These are phyloP conservation scores for Prillingera fragicola DNA, from an alignment of 1,284 basidiomycete genomes.

Conservation along the genomic window DNA sequence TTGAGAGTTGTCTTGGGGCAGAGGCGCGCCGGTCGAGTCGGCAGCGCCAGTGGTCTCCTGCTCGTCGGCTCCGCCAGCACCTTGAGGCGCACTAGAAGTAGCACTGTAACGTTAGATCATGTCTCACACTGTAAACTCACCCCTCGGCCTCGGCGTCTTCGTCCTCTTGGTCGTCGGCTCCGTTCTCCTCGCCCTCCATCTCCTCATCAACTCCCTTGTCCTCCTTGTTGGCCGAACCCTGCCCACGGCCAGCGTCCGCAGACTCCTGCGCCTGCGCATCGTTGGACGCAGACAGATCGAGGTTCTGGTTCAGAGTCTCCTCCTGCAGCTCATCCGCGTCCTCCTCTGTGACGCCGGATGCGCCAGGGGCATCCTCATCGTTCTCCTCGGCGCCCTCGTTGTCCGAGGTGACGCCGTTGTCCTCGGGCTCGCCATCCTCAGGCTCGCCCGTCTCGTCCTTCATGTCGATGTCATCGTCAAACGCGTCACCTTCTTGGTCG, in stretches of 20 bases:
- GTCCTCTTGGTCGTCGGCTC: conserved; percentile 24
- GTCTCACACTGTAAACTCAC: conserved; percentile 30
- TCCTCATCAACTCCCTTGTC: conserved; percentile 34
- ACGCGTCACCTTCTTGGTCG: conserved; percentile 25
- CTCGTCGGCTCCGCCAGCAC: conserved; percentile 33
- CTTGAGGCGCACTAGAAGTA: conserved; percentile 25
- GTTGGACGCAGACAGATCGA: conserved; percentile 38
- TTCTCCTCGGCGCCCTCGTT: conserved; percentile 40
- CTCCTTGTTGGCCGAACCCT: conserved; percentile 28
- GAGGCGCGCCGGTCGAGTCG: conserved; percentile 37
- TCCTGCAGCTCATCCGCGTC: conserved; percentile 35
- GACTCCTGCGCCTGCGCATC: conserved; percentile 34
- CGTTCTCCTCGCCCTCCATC: conserved; percentile 26
- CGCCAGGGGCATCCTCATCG: conserved; percentile 34
- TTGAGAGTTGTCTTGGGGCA: conserved; percentile 28
- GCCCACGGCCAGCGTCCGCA: conserved; percentile 40
- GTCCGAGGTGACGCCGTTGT: conserved; percentile 35
- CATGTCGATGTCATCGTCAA: conserved; percentile 21
- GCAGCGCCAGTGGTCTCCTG: conserved; percentile 37
- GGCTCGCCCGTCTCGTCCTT: conserved; percentile 29
- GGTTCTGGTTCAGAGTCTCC: conserved; percentile 32
- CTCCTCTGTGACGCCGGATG: conserved; percentile 41
- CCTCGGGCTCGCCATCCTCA: conserved; percentile 32
- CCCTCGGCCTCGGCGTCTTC: conserved; percentile 24
- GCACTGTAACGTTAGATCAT: conserved; percentile 18